Evolutionary conservation across 2,329 filamentous ascomycete genomes (phyloP).

Genomic region (Fonsecaea nubica): DNA sequence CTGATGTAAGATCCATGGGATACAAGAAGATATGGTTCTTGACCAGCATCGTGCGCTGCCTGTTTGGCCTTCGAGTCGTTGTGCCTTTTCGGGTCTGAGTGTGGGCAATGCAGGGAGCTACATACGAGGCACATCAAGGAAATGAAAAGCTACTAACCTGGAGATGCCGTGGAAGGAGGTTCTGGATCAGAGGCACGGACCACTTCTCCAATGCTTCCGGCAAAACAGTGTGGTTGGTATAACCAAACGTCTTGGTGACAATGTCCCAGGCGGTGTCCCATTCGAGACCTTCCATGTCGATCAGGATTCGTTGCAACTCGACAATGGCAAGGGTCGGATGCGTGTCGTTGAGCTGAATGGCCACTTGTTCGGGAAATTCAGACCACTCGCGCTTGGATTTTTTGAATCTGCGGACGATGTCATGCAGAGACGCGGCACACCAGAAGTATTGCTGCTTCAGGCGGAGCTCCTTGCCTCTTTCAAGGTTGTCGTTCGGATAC

Average conservation of each 20-base stretch:
- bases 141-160: slow-evolving; percentile 54
- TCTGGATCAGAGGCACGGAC: slow-evolving; percentile 90
- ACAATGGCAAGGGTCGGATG: slow-evolving; percentile 96
- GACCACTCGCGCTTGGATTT: slow-evolving; percentile 90
- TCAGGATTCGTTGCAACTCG: slow-evolving; percentile 88
- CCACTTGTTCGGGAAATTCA: slow-evolving; percentile 92
- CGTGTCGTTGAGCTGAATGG: slow-evolving; percentile 97
- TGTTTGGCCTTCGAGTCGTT: too few species aligned
- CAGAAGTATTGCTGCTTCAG: slow-evolving; percentile 99
- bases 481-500: slow-evolving; percentile 97
- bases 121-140: neutral
- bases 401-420: slow-evolving; percentile 98
- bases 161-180: slow-evolving; percentile 89
- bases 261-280: slow-evolving; percentile 94
- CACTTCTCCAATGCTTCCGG: slow-evolving; percentile 98
- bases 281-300: slow-evolving; percentile 86
- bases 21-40: too few species aligned
- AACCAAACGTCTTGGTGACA: slow-evolving; percentile 80
- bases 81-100: too few species aligned
- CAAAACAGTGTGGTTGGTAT: slow-evolving; percentile 98
- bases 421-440: slow-evolving; percentile 94
- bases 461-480: slow-evolving; percentile 93
- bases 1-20: too few species aligned
- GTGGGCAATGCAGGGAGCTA: too few species aligned
- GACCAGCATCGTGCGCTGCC: too few species aligned